phyloP scores from a whole-genome alignment of 1,139 yeast species.

The Casaregolazyma suthepensis region DNA sequence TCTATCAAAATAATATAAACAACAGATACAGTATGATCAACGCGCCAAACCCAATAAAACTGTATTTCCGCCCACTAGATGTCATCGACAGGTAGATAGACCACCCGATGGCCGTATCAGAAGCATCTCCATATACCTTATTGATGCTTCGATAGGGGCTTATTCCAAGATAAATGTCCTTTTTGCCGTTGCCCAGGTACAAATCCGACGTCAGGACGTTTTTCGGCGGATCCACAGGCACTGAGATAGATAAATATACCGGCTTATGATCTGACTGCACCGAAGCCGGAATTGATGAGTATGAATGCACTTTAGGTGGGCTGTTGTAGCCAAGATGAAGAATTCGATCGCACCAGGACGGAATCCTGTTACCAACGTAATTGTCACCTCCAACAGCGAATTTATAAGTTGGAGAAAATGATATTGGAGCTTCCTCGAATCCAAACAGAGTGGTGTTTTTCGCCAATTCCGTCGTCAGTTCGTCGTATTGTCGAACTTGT shows the following conservation, averaged over 20 bases:
- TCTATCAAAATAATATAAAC: background rate
- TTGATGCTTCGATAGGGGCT: slow-evolving; percentile 10
- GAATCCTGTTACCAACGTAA: slow-evolving; percentile 57
- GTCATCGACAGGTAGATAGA: slow-evolving; percentile 17
- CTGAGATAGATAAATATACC: slow-evolving; percentile 36
- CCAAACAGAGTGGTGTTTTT: slow-evolving; percentile 50
- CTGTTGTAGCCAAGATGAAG: slow-evolving; percentile 45
- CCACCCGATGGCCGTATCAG: slow-evolving; percentile 24
- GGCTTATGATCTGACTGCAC: slow-evolving; percentile 41
- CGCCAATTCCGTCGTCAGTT: slow-evolving; percentile 43
- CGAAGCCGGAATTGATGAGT: slow-evolving; percentile 43
- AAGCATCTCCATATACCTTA: slow-evolving; percentile 13
- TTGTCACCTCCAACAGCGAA: slow-evolving; percentile 37
- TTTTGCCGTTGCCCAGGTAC: slow-evolving; percentile 3
- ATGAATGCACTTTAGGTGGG: slow-evolving; percentile 27
- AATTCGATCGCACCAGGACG: slow-evolving; percentile 90
- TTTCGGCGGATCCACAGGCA: slow-evolving; percentile 16
- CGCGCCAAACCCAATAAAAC: slow-evolving; percentile 7
- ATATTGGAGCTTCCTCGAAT: slow-evolving; percentile 55
- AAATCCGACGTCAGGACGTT: slow-evolving; percentile 2
- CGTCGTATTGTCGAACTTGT: slow-evolving; percentile 42
- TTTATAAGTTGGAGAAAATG: slow-evolving; percentile 75
- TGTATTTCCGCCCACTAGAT: slow-evolving; percentile 16
- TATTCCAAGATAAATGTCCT: slow-evolving; percentile 13
- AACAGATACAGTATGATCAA: slow-evolving; percentile 10